Conservation (phyloP, 352 stramenopile genomes). For the Phytophthora fragariaefolia region DNA sequence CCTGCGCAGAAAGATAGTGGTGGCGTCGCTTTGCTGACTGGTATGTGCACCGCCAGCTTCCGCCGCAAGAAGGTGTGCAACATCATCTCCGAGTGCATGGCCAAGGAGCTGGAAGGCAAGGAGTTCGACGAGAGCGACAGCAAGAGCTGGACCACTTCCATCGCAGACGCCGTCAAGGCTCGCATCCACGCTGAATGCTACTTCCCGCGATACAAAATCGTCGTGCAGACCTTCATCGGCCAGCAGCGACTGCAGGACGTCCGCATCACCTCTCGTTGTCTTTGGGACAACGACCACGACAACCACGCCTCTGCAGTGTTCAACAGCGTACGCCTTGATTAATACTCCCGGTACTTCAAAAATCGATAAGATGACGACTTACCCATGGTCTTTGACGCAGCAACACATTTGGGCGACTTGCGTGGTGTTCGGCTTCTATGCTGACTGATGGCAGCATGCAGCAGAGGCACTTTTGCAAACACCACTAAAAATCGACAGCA, state of each 20-base stretch:
- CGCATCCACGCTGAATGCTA: conserved; percentile 69
- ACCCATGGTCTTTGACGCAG: no score
- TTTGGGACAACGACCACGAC: conserved; percentile 94
- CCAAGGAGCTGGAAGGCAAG: conserved; percentile 73
- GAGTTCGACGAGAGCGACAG: conserved; percentile 79
- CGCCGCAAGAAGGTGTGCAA: conserved; percentile 75
- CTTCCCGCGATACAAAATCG: conserved; percentile 93
- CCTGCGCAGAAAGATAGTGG: not conserved
- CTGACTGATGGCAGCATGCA: conserved; percentile 66
- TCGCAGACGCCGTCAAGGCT: conserved; percentile 71
- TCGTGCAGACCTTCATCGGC: conserved; percentile 95
- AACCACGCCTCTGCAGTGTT: conserved; percentile 93
- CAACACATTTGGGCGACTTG: conserved; percentile 91
- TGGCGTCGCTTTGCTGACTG: not conserved
- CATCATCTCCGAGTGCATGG: conserved; percentile 75
- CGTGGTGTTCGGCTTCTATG: conserved; percentile 92
- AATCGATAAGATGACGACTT: no score
- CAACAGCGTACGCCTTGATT: conserved; percentile 71
- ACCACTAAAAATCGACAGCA: conserved; percentile 18
- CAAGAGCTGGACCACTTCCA: conserved; percentile 67
- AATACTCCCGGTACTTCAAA: no score
- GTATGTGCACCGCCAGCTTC: conserved; percentile 46
- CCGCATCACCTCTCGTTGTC: conserved; percentile 91
- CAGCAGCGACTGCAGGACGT: conserved; percentile 94
- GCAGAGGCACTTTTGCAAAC: not conserved